Conservation (phyloP, 768 basidiomycete genomes). For the Nevesoporus exiguus region DNA sequence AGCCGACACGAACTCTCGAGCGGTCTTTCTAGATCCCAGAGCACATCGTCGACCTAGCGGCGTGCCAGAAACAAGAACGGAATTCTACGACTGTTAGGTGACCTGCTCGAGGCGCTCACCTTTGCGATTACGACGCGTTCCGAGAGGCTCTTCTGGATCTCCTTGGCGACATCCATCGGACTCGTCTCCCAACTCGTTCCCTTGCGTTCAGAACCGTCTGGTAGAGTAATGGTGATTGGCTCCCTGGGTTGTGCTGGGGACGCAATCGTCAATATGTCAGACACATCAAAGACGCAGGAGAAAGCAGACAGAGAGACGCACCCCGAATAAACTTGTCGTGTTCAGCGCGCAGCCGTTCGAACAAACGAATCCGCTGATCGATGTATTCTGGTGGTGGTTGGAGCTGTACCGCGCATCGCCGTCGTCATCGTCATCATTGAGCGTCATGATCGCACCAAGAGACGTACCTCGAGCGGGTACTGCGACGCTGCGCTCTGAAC, state of each 20-base stretch:
- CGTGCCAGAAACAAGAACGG: background rate
- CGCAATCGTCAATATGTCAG: background rate
- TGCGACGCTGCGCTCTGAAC: conserved; percentile 33
- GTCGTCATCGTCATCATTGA: background rate
- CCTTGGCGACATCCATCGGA: conserved; percentile 88
- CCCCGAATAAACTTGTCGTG: conserved; percentile 79
- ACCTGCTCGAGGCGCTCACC: conserved; percentile 35
- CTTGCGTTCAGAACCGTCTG: conserved; percentile 80
- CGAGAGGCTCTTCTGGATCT: conserved; percentile 80
- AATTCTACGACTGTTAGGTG: background rate
- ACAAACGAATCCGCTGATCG: conserved; percentile 85
- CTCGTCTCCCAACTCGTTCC: conserved; percentile 93
- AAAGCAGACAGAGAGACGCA: conserved; percentile 25
- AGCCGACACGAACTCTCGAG: conserved; percentile 82
- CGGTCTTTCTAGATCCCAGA: conserved; percentile 96
- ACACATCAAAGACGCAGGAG: background rate
- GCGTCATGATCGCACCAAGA: background rate
- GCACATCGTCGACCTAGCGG: conserved; percentile 65
- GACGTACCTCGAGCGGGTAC: conserved; percentile 61
- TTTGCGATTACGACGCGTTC: conserved; percentile 93
- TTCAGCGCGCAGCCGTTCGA: conserved; percentile 81
- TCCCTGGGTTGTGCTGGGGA: conserved; percentile 67
- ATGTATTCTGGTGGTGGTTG: conserved; percentile 85
- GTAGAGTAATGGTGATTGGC: conserved; percentile 79
- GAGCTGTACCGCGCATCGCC: conserved; percentile 42